Evolutionary conservation across 1,139 yeast genomes (phyloP), one percentile per base, ranked within the genome.

Genomic region (Hyphopichia buzzinii): DNA sequence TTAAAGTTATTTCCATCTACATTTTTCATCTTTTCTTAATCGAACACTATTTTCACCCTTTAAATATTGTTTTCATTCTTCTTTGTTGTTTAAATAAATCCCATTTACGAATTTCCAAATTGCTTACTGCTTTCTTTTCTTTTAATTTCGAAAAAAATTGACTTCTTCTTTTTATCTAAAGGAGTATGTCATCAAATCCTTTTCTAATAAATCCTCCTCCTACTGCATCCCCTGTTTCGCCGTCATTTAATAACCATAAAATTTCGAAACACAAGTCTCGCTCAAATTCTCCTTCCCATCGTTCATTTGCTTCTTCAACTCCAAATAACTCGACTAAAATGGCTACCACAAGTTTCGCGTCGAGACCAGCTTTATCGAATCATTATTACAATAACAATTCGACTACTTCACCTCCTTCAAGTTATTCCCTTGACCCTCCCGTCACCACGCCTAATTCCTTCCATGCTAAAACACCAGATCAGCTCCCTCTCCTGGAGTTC

Each of bases 131-230:
- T 26, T 26, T 15, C 8, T 26, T 26, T 5, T 24, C 6, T 5
- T 6, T 24, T 24, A 14, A n/a, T 24, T n/a, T n/a, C n/a, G n/a
- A n/a, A n/a, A n/a, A n/a, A n/a, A n/a, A 16, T 13, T 26, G 8
- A 5, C 27, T 25, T 25, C 27, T 13, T 25, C 14, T 25, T 25
- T 25, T n/a, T n/a, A 25, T 6, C 5, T n/a, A 11, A 25, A 25
- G 14, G 22, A 29, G 6, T n/a, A 30, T 30, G 32, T 22, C 26
- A 10, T 30, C 32, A 3, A 22, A 30, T 30, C 26, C 32, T 22
- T 30, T 30, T 14, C 32, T 30, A 21, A 13, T 27, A 27, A 27
- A 27, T 27, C 29, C 5, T 4, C 12, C 29, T 5, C 29, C 29
- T 8, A 7, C 29, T 7, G 4, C 29, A 5, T 21, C 32, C 17